A percentile compares a stretch with the other conserved stretches of the same genome.
Conservation (phyloP, 2,329 filamentous ascomycete species). For the Didymella exigua region DNA sequence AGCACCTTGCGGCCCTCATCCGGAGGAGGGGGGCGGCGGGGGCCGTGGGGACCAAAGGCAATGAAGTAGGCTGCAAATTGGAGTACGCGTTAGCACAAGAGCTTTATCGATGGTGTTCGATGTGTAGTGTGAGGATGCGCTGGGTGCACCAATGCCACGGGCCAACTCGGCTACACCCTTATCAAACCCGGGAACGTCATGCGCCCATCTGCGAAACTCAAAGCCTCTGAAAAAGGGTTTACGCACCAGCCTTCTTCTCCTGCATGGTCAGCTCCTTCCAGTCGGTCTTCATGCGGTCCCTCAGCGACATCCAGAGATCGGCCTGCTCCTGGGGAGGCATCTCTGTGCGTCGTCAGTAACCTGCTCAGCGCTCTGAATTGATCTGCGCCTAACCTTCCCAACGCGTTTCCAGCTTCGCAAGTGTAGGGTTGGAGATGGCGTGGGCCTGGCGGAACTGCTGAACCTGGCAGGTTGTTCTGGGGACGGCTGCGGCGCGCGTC, state of each 20-base stretch:
- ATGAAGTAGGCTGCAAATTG: conserved; percentile 92
- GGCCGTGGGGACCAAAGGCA: conserved; percentile 94
- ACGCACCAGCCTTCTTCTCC: conserved; percentile 99
- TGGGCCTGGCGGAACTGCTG: conserved; percentile 72
- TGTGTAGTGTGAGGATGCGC: conserved; percentile 13
- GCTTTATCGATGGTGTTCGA: conserved; percentile 16
- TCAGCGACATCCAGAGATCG: conserved; percentile 96
- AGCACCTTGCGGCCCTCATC: conserved; percentile 83
- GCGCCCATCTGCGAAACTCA: conserved; percentile 23
- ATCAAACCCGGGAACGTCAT: conserved; percentile 40
- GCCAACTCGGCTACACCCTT: conserved; percentile 27
- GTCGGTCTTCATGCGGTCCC: conserved; percentile 98
- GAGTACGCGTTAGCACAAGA: conserved; percentile 28
- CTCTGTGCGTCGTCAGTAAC: conserved; percentile 6
- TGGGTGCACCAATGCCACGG: conserved; percentile 22
- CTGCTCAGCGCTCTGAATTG: neutral
- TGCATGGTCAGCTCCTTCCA: conserved; percentile 94
- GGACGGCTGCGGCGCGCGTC: conserved; percentile 43
- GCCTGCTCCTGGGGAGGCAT: conserved; percentile 96
- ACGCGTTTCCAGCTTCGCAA: conserved; percentile 98
- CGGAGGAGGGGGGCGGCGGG: conserved; percentile 80
- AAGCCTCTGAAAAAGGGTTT: conserved; percentile 20
- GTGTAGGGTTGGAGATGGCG: conserved; percentile 95
- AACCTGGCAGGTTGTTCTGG: conserved; percentile 48
- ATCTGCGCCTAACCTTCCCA: conserved; percentile 77